phyloP scores from a whole-genome alignment of 306 rosid genomes.

The Luffa aegyptiaca region DNA sequence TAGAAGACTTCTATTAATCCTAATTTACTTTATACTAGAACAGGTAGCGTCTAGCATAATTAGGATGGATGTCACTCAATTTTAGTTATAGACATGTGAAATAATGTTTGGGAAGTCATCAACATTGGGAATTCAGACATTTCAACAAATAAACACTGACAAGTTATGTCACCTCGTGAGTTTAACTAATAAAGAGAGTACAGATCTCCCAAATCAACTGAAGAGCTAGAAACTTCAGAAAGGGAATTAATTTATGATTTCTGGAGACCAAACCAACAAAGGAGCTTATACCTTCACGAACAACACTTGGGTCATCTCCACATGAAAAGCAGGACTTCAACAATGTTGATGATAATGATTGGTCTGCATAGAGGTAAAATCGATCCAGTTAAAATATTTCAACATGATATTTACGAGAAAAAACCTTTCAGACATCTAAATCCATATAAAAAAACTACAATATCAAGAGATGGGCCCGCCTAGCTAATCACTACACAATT shows the following conservation, averaged over 20 bases:
- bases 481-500: background rate
- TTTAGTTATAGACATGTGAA: slow-evolving; percentile 11
- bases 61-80: background rate
- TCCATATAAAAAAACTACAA: background rate
- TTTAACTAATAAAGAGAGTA: background rate
- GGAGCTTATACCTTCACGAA: slow-evolving; percentile 53
- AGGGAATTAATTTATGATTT: background rate
- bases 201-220: background rate
- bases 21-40: background rate
- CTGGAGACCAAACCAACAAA: background rate
- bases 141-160: background rate
- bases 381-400: slow-evolving; percentile 18
- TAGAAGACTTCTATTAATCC: background rate
- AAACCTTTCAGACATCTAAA: background rate
- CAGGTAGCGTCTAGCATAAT: background rate
- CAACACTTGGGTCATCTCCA: slow-evolving; percentile 73
- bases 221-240: background rate
- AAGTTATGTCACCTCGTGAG: background rate
- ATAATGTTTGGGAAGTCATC: slow-evolving; percentile 1
- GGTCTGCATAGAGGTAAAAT: slow-evolving; percentile 23
- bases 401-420: background rate
- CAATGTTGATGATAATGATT: slow-evolving; percentile 40
- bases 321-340: slow-evolving; percentile 82
- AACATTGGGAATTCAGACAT: background rate
- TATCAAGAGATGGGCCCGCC: background rate